Evolutionary conservation across 2,329 filamentous ascomycete species (phyloP).

Genomic region (Xylaria multiplex): DNA sequence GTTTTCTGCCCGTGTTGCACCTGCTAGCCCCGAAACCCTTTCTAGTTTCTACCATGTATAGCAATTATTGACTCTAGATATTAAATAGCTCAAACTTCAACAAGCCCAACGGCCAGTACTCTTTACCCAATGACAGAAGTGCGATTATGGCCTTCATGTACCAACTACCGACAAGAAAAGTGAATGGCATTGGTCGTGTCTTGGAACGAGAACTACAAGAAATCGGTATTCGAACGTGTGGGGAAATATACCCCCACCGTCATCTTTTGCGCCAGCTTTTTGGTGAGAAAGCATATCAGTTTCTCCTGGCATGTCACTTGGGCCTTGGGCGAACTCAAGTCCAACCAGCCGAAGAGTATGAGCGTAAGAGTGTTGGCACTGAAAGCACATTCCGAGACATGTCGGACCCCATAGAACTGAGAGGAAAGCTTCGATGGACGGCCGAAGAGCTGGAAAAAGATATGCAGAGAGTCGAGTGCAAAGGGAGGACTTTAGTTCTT

Average conservation of each 20-base stretch:
- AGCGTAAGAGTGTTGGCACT: slow-evolving; percentile 92
- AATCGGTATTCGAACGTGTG: slow-evolving; percentile 87
- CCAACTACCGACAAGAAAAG: slow-evolving; percentile 83
- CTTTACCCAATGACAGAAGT: slow-evolving; percentile 74
- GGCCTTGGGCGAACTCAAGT: slow-evolving; percentile 87
- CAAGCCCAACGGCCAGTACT: slow-evolving; percentile 94
- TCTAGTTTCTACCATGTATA: no score
- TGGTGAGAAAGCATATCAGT: slow-evolving; percentile 89
- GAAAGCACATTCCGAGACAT: slow-evolving; percentile 92
- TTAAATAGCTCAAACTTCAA: slow-evolving; percentile 77
- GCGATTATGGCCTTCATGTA: slow-evolving; percentile 88
- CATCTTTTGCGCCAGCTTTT: slow-evolving; percentile 81
- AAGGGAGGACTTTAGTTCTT: slow-evolving; percentile 88
- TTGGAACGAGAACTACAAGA: slow-evolving; percentile 91
- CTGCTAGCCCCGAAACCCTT: no score
- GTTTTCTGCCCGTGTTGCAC: no score
- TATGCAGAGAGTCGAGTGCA: slow-evolving; percentile 80
- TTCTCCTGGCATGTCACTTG: slow-evolving; percentile 83
- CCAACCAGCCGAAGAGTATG: slow-evolving; percentile 87
- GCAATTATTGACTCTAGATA: no score
- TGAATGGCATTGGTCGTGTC: slow-evolving; percentile 94
- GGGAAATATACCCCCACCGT: slow-evolving; percentile 83
- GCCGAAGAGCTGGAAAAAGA: slow-evolving; percentile 90
- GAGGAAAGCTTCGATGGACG: slow-evolving; percentile 80
- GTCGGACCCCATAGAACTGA: slow-evolving; percentile 71